Evolutionary conservation across 1,284 basidiomycete genomes (phyloP).

Genomic region (Trichosporon sp.): DNA sequence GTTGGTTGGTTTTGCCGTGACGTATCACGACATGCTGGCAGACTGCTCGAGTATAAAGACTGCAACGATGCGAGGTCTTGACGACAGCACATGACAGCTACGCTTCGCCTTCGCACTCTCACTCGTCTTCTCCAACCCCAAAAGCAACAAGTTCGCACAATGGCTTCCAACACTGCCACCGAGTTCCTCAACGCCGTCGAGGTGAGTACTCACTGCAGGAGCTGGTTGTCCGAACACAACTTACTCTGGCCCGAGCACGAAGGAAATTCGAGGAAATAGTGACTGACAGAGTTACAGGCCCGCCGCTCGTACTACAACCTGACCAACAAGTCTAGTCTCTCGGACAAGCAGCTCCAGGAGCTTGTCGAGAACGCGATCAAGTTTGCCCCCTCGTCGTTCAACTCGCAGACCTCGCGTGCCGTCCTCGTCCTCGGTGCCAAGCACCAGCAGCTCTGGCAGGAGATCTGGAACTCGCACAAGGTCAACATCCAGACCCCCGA

Average conservation of each 20-base stretch:
- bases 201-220: constrained; percentile 34
- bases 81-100: background rate
- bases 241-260: too few relatives aligned
- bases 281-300: constrained; percentile 34
- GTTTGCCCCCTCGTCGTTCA: constrained; percentile 57
- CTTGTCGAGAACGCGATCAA: constrained; percentile 58
- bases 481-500: constrained; percentile 15
- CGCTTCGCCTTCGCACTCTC: background rate
- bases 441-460: constrained; percentile 58
- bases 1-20: background rate
- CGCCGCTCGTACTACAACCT: constrained; percentile 59
- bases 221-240: background rate
- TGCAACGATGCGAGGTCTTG: background rate
- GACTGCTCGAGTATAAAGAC: background rate
- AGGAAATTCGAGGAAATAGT: too few relatives aligned
- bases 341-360: constrained; percentile 53
- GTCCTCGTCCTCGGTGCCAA: constrained; percentile 58
- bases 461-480: constrained; percentile 39
- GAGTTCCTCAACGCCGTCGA: constrained; percentile 50
- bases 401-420: constrained; percentile 58
- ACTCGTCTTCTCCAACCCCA: background rate
- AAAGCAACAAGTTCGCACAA: constrained; percentile 6
- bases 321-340: constrained; percentile 52
- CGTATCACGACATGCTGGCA: background rate
- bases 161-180: constrained; percentile 29